Evolutionary conservation across 164 flowering plant species (phyloP).

Genomic region (Magnolia sinica): DNA sequence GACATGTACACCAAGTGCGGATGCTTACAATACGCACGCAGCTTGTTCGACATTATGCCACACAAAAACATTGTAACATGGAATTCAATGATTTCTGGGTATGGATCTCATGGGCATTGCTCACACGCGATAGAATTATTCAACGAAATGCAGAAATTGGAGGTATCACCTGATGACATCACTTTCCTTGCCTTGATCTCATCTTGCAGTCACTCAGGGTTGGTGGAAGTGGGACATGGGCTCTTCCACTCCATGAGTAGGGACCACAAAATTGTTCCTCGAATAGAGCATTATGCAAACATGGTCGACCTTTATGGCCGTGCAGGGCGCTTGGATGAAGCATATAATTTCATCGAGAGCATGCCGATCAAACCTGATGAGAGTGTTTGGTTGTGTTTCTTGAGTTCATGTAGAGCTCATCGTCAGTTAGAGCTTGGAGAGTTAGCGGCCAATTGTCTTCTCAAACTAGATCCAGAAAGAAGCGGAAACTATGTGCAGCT

Average conservation of each 20-base stretch:
- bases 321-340: conserved; percentile 51
- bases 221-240: conserved; percentile 41
- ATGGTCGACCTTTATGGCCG: conserved; percentile 56
- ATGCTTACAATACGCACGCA: conserved; percentile 29
- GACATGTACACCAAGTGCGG: conserved; percentile 66
- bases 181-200: conserved; percentile 53
- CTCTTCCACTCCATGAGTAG: conserved; percentile 40
- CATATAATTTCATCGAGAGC: conserved; percentile 36
- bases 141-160: conserved; percentile 36
- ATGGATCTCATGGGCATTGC: conserved; percentile 56
- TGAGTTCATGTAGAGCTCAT: conserved; percentile 39
- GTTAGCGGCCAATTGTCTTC: conserved; percentile 34
- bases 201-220: conserved; percentile 62
- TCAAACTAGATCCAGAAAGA: conserved; percentile 36
- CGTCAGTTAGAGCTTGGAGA: conserved; percentile 47
- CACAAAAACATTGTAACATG: conserved; percentile 40
- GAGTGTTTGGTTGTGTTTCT: conserved; percentile 50
- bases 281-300: conserved; percentile 54
- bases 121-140: conserved; percentile 34
- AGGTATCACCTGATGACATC: conserved; percentile 40
- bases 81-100: conserved; percentile 58
- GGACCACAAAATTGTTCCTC: conserved; percentile 37
- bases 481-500: conserved; percentile 44
- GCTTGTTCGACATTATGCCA: conserved; percentile 34
- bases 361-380: conserved; percentile 50